phyloP scores from a whole-genome alignment of 169 alveolate species.

The Miamiensis avidus region DNA sequence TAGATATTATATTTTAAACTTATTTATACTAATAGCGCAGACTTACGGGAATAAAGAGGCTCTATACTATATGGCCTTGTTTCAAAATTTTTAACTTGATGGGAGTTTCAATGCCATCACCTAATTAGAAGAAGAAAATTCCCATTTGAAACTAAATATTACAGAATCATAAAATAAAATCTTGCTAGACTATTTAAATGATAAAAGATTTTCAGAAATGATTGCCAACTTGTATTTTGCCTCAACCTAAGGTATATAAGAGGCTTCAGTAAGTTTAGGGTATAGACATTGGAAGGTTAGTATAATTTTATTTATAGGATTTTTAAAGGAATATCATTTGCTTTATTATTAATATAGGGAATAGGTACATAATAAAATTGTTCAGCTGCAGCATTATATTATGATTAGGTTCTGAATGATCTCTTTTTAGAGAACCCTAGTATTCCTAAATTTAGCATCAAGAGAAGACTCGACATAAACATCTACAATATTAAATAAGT shows the following conservation, averaged over 20 bases:
- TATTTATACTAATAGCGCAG: not conserved
- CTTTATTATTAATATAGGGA: constrained; percentile 14
- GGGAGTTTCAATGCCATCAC: constrained; percentile 11
- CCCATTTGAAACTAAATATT: too few species aligned
- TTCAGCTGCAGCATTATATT: constrained; percentile 26
- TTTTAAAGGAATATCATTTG: too few species aligned
- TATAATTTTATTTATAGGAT: too few species aligned
- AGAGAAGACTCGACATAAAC: not conserved
- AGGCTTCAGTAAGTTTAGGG: constrained; percentile 1
- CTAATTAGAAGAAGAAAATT: not conserved
- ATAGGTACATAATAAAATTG: constrained; percentile 15
- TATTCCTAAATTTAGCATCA: not conserved
- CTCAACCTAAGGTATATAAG: not conserved
- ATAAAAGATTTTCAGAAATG: constrained; percentile 1
- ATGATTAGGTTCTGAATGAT: constrained; percentile 13
- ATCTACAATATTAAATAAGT: not conserved
- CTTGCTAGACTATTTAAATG: not conserved
- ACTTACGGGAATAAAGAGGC: constrained; percentile 6
- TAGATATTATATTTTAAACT: too few species aligned
- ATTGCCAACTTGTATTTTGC: constrained; percentile 19
- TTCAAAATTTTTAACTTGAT: constrained; percentile 14
- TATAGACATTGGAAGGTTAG: constrained; percentile 10
- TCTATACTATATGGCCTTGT: constrained; percentile 2
- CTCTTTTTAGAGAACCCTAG: not conserved
- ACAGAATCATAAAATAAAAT: not conserved